Evolutionary conservation across 768 basidiomycete species (phyloP), one percentile per base, ranked within the genome.

Genomic region (Sutorius australiensis): DNA sequence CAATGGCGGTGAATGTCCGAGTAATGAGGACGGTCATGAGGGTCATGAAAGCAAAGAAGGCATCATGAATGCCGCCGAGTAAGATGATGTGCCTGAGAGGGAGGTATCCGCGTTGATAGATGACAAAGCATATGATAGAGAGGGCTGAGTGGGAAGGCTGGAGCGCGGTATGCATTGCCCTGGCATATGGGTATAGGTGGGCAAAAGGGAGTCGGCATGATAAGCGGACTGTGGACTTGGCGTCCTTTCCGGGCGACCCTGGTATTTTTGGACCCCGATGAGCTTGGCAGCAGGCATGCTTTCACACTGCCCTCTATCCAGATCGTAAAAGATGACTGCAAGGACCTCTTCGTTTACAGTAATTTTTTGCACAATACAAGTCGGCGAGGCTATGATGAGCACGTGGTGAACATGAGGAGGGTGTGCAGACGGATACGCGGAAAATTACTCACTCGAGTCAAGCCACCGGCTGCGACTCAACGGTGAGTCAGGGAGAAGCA

Each of bases 401-500:
- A 66, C 68, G 56, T 62, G 67, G 57, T 63, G 56, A 67, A 56
- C 67, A 58, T 56, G 61, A 65, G 66, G 64, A 31, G 17, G 41
- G 46, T 7, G 17, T 41, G 32, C 45, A 42, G 42, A 53, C 33
- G 53, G 45, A 53, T 55, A 44, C 33, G 57, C 21, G 27, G 42
- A 38, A 44, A 53, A 50, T 43, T 52, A 78, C 86, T 67, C 64
- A 89, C 87, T 71, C 56, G 78, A 68, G 64, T 86, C 83, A 57
- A 86, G 74, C 87, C 86, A 87, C 53, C 84, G 79, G 68, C 87
- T 87, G 53, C 81, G 75, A 61, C 67, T 81, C 45, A 91, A 72
- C 14, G 75, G 68, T 19, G 87, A 87, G 54, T 89, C 86, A 39
- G 89, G 87, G 44, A 90, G 73, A 51, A 77, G 67, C 47, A 81